Conservation (phyloP, 2,329 filamentous ascomycete genomes). For the Trichophyton verrucosum region DNA sequence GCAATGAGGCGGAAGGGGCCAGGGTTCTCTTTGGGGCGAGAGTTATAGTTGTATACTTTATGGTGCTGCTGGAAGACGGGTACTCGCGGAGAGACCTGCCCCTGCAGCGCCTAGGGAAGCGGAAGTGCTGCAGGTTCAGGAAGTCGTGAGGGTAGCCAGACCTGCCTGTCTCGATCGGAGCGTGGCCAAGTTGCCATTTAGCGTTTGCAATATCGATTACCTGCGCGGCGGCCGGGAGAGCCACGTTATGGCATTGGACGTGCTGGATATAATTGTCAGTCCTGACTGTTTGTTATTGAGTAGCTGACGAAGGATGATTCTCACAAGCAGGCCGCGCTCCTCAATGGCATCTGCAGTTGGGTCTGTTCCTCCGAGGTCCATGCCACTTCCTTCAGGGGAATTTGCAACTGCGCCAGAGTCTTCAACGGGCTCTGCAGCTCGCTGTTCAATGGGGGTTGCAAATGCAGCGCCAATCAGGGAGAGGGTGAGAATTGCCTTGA, state of each 20-base stretch:
- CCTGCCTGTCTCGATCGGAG: not conserved
- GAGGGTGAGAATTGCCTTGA: conserved; percentile 1
- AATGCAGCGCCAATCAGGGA: not conserved
- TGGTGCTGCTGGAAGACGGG: not conserved
- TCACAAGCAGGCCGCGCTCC: not conserved
- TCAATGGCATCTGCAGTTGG: not conserved
- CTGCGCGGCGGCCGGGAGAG: not conserved
- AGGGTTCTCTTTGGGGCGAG: not conserved
- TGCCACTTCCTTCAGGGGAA: not conserved
- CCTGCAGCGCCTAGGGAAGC: not conserved
- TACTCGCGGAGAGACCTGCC: not conserved
- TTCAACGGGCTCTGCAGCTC: too few relatives aligned
- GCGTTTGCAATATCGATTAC: not conserved
- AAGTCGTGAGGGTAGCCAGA: conserved; percentile 4
- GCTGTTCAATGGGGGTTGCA: not conserved
- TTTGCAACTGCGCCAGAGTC: not conserved
- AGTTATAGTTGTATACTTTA: not conserved
- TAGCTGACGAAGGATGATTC: not conserved
- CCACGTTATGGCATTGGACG: not conserved
- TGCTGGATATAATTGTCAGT: not conserved
- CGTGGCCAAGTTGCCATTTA: not conserved
- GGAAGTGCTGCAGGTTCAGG: not conserved
- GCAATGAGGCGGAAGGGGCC: conserved; percentile 4
- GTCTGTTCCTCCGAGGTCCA: too few relatives aligned
- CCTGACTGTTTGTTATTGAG: not conserved